A percentile compares a stretch with the other conserved stretches of the same genome.
phyloP scores from a whole-genome alignment of 192 early-diverging fungal species.

The Chytriomyces sp. region DNA sequence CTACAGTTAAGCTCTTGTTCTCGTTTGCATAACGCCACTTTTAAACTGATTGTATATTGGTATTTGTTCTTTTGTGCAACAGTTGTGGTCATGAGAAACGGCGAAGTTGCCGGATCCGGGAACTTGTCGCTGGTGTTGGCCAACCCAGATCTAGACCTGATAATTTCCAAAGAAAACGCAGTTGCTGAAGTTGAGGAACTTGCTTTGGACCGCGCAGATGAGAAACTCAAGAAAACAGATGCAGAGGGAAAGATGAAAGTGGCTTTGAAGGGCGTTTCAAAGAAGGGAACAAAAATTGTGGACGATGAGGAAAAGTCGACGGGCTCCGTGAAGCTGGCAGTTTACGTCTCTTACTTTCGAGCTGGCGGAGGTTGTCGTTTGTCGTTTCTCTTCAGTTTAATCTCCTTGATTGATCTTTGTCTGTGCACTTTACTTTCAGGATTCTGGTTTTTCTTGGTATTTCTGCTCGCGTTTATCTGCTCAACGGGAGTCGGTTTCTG shows the following conservation, averaged over 20 bases:
- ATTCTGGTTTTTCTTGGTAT: conserved; percentile 28
- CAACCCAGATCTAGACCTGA: conserved; percentile 26
- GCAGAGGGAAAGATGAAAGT: background rate
- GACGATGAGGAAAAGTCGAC: conserved; percentile 51
- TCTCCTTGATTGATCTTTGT: background rate
- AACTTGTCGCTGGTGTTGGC: conserved; percentile 13
- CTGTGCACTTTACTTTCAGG: conserved; percentile 8
- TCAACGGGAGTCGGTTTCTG: conserved; percentile 21
- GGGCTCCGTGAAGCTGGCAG: conserved; percentile 48
- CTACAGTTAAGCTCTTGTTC: conserved; percentile 16
- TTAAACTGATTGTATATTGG: background rate
- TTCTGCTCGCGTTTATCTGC: conserved; percentile 28
- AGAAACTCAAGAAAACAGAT: conserved; percentile 1
- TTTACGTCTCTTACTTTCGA: conserved; percentile 52
- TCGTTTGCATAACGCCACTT: background rate
- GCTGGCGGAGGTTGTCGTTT: conserved; percentile 48
- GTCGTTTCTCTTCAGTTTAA: background rate
- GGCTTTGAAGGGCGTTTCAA: conserved; percentile 26
- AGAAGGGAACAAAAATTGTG: conserved; percentile 50
- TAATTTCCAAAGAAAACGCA: conserved; percentile 12
- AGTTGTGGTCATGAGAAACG: conserved; percentile 48
- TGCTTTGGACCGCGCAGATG: conserved; percentile 9
- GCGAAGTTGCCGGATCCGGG: conserved; percentile 35
- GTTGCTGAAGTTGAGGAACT: conserved; percentile 1
- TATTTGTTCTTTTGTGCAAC: background rate